Evolutionary conservation across 1,284 basidiomycete species (phyloP), one percentile per base, ranked within the genome.

Genomic region (Cryptococcus maquisensis): DNA sequence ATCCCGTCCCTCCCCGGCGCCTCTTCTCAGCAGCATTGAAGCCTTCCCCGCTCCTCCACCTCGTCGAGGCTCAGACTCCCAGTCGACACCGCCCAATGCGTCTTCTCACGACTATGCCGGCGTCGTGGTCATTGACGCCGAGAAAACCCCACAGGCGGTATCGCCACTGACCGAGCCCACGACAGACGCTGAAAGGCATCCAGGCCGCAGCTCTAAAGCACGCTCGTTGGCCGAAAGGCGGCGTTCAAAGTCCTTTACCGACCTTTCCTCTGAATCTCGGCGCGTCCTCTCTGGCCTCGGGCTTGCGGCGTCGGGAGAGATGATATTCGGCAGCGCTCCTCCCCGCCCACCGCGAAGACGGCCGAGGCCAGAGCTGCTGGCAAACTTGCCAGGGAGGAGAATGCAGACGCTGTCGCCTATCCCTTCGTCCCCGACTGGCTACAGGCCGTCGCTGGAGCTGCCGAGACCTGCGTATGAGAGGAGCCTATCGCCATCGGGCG

Each of bases 401-500:
- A 40, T 53, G 10, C 47, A 47, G 28, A 36, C 48, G 16, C 23
- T 48, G 4, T 48, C 53, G 4, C 47, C 47, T 3, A 41, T 26
- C 41, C 47, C 47, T 13, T 18, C 36, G 24, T 47, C 49, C 37
- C 51, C 20, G 12, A 16, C 16, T 16, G 20, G 9, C 15, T 21
- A 13, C 20, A n/a, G n/a, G 20, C 20, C 47, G 6, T 59, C 63
- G 13, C 52, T 65, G 9, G 15, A 57, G 5, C 55, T 56, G 1
- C 59, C 63, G 13, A 57, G 49, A 38, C 56, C 55, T 3, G 47
- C 26, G 20, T 60, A 56, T 41, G 26, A 51, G 21, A 42, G 59
- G 28, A 53, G 59, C 16, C 28, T 42, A 3, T 62, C 65, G 3
- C 65, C 62, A 6, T 61, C 64, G 3, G 58, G 54, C 26, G 61